Evolutionary conservation across 768 basidiomycete genomes (phyloP), one percentile per base, ranked within the genome.

Genomic region (Podaxis sp.): DNA sequence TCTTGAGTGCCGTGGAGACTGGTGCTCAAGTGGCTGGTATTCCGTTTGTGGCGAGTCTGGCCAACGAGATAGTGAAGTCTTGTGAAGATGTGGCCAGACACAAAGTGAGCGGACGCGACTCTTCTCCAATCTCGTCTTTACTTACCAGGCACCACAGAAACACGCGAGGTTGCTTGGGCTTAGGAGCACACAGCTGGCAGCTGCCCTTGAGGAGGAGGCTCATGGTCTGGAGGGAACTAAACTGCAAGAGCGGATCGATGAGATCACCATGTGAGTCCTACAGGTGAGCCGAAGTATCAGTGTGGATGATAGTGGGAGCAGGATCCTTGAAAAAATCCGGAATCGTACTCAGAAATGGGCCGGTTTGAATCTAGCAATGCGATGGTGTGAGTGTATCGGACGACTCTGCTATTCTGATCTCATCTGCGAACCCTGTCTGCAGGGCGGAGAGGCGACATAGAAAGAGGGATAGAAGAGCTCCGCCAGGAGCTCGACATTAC

Each of bases 371-470:
- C 13, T 51, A 6, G 48, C 48, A 5, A 11, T 50, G 18, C 57
- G 57, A 25, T 59, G 57, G 57, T 59, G 78, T 77, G 60, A 76
- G 71, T 61, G 71, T 68, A 47, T 59, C 51, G 55, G 32, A 42
- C 40, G 1, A 36, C 16, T 0, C 38, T 35, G 35, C 4, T 3
- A 48, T 10, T 2, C 2, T 35, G 46, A 36, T 55, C 5, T 57
- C 21, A 13, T 16, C 6, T 40, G n/a, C 38, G 2, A 40, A 62
- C 28, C 13, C 35, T 10, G 16, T 35, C 5, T 44, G 36, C 32
- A 85, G 84, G 79, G 42, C 81, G 74, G 55, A 77, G 71, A 21
- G 66, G 66, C 1, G 80, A 82, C 21, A 82, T 85, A 37, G 76
- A 71, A 51, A 69, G 74, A 23, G 77, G 77, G 4, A 73, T 85